Conservation (phyloP, 345 rosid genomes). For the Conringia planisiliqua region DNA sequence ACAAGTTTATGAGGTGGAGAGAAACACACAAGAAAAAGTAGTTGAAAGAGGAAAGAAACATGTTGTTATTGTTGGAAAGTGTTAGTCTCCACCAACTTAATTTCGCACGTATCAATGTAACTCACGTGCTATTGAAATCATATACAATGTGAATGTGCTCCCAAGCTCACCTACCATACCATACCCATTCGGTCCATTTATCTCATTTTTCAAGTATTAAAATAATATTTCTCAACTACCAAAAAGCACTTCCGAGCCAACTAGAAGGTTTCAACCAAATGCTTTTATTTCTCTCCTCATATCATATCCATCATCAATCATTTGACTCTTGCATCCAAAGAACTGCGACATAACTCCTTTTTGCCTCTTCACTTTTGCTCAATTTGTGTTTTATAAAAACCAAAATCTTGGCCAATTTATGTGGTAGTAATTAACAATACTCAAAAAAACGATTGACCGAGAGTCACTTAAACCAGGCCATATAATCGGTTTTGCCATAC, state of each 20-base stretch:
- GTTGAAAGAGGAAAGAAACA: constrained; percentile 29
- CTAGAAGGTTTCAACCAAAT: background rate
- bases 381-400: background rate
- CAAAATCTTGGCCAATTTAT: background rate
- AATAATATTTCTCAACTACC: constrained; percentile 23
- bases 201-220: background rate
- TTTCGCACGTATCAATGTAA: constrained; percentile 15
- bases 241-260: constrained; percentile 15
- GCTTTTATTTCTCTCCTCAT: background rate
- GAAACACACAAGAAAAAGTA: constrained; percentile 15
- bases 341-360: background rate
- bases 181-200: background rate
- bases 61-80: constrained; percentile 24
- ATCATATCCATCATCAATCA: background rate
- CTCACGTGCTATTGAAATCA: constrained; percentile 4
- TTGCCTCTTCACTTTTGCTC: background rate
- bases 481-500: background rate
- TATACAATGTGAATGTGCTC: background rate
- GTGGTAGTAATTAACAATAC: background rate
- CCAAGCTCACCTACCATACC: constrained; percentile 10
- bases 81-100: constrained; percentile 17
- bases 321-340: background rate
- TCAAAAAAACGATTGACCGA: too few relatives aligned
- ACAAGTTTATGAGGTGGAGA: constrained; percentile 9
- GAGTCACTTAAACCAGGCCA: background rate